phyloP scores from a whole-genome alignment of 2,329 filamentous ascomycete species.

The Venturia carpophila region DNA sequence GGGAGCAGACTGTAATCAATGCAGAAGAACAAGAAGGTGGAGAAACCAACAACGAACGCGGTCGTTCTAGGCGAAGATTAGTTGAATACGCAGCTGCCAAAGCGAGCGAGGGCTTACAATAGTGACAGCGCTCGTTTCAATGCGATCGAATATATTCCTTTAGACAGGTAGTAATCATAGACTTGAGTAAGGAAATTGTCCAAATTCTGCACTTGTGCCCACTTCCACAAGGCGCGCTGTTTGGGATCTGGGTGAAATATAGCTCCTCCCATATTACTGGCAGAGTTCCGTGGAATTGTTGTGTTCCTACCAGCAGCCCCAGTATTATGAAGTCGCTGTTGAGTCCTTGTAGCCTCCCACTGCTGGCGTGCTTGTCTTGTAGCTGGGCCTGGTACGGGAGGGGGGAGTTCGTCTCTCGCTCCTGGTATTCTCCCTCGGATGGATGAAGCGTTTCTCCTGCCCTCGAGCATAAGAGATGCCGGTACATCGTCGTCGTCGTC shows the following conservation, averaged over 20 bases:
- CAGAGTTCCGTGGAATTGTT: constrained; percentile 16
- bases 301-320: background rate
- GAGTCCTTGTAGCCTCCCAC: constrained; percentile 43
- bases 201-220: constrained; percentile 83
- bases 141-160: constrained; percentile 79
- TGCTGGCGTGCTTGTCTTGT: constrained; percentile 38
- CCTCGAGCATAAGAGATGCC: constrained; percentile 53
- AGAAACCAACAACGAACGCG: constrained; percentile 71
- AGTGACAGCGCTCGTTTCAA: constrained; percentile 64
- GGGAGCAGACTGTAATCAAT: constrained; percentile 69
- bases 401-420: constrained; percentile 28
- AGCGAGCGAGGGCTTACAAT: constrained; percentile 44
- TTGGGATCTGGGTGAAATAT: constrained; percentile 44
- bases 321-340: constrained; percentile 38
- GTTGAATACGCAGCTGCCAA: constrained; percentile 18
- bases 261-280: constrained; percentile 12
- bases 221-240: constrained; percentile 82
- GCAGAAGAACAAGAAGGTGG: constrained; percentile 78
- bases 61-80: constrained; percentile 55
- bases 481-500: constrained; percentile 58
- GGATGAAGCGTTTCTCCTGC: constrained; percentile 20
- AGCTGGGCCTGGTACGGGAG: constrained; percentile 38
- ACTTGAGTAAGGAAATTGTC: constrained; percentile 81
- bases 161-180: constrained; percentile 55
- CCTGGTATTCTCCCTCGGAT: constrained; percentile 16